Conservation (phyloP, 768 basidiomycete genomes). For the Naematelia encephala region DNA sequence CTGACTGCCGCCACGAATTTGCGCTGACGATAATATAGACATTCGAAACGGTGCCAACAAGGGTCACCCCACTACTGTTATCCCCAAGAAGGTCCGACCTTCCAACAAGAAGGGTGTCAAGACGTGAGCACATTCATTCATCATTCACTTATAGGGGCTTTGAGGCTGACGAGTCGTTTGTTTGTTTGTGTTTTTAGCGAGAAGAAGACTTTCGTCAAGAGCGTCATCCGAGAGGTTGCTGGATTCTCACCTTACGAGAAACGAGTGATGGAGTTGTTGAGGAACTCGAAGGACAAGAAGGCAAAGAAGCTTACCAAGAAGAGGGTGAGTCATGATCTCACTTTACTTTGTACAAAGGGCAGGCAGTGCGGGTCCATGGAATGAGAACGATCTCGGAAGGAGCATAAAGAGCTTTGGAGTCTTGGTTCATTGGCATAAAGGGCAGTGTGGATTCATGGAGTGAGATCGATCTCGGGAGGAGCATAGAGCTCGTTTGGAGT, state of each 20-base stretch:
- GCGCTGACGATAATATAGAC: conserved; percentile 57
- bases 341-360: background rate
- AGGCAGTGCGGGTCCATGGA: background rate
- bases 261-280: conserved; percentile 93
- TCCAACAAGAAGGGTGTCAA: conserved; percentile 88
- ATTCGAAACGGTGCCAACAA: conserved; percentile 79
- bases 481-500: background rate
- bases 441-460: background rate
- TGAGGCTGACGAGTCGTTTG: background rate
- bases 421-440: no score
- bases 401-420: background rate
- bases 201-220: conserved; percentile 90
- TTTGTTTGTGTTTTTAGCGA: conserved; percentile 48
- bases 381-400: background rate
- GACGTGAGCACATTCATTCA: conserved; percentile 53
- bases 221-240: conserved; percentile 90
- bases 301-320: conserved; percentile 99
- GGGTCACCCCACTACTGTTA: conserved; percentile 82
- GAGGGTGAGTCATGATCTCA: conserved; percentile 64
- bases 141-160: background rate
- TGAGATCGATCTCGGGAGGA: background rate
- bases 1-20: background rate
- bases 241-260: conserved; percentile 98
- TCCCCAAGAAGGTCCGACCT: conserved; percentile 70
- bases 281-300: conserved; percentile 99